Evolutionary conservation across 2,329 filamentous ascomycete genomes (phyloP), one percentile per base, ranked within the genome.

Genomic region (Xylariaceae sp.): DNA sequence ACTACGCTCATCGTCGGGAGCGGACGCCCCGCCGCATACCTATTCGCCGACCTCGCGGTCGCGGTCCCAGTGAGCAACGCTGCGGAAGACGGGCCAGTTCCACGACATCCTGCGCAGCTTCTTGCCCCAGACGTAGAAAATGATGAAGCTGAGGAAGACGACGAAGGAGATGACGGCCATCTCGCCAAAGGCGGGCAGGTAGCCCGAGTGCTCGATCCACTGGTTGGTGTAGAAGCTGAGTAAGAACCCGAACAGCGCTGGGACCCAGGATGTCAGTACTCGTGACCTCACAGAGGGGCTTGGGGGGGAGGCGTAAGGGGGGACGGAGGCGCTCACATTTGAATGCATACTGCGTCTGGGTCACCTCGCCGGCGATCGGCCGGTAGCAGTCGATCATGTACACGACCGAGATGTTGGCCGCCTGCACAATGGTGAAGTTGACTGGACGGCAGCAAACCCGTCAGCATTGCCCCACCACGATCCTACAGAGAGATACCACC

Each of bases 201-300:
- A 64, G 3, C 61, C 62, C 2, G 36, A 38, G 18, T 52, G 25
- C 3, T 43, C 46, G 29, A 65, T 55, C 62, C 60, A 65, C 3
- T 57, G 50, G 38, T 65, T 65, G 5, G 60, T 63, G 41, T 64
- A 65, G 43, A 65, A 65, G 2, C 55, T 60, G 2, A 65, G 52
- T 4, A 64, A 46, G 41, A 65, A 65, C 1, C 58, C 60, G 41
- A 66, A 62, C 11, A 47, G 47, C 17, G 60, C 53, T 56, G 34
- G n/a, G n/a, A n/a, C 31, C 11, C 6, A 17, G 3, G 19, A 17
- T 17, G 16, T 14, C n/a, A 16, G 24, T 12, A n/a, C n/a, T 3
- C 13, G 19, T 19, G 10, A 11, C 4, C 29, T 15, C n/a, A 11
- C 2, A 7, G 11, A 29, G 19, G n/a, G 14, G 11, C n/a, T 31